Conservation (phyloP, 73 alveolate genomes). For the Paramecium tetraurelia region DNA sequence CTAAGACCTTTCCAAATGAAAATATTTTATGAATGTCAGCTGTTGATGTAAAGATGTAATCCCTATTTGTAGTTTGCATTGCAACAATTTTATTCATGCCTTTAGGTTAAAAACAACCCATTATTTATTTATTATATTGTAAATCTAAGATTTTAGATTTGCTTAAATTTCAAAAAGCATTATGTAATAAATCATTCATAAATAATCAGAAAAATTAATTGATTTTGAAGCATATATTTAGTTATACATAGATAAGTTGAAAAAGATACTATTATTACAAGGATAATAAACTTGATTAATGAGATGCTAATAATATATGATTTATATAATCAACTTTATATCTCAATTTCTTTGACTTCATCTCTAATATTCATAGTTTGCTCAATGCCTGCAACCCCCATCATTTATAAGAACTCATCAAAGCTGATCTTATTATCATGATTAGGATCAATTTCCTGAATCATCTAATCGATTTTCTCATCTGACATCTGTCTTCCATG, state of each 20-base stretch:
- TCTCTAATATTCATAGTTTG: slow-evolving; percentile 34
- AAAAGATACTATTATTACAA: not conserved
- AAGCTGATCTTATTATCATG: slow-evolving; percentile 65
- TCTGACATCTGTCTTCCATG: slow-evolving; percentile 60
- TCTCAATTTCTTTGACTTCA: not conserved
- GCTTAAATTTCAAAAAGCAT: not conserved
- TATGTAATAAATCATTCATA: not conserved
- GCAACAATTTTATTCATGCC: not conserved
- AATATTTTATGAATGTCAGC: not conserved
- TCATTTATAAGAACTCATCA: slow-evolving; percentile 62
- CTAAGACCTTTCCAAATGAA: not conserved
- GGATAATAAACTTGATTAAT: not conserved
- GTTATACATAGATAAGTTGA: not conserved
- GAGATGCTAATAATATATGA: not conserved
- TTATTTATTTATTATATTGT: not conserved
- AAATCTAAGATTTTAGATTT: not conserved
- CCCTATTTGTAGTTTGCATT: not conserved
- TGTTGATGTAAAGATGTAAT: not conserved
- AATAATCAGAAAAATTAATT: not conserved
- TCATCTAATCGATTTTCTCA: slow-evolving; percentile 45
- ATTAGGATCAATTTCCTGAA: slow-evolving; percentile 56
- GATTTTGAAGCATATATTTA: not conserved
- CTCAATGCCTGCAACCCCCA: slow-evolving; percentile 56
- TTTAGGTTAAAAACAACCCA: slow-evolving; percentile 1
- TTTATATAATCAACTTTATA: not conserved